Percentiles rank a stretch among this genome's conserved stretches.
Evolutionary conservation across 148 eudicot genomes (phyloP).

Genomic region (Fagopyrum tataricum): DNA sequence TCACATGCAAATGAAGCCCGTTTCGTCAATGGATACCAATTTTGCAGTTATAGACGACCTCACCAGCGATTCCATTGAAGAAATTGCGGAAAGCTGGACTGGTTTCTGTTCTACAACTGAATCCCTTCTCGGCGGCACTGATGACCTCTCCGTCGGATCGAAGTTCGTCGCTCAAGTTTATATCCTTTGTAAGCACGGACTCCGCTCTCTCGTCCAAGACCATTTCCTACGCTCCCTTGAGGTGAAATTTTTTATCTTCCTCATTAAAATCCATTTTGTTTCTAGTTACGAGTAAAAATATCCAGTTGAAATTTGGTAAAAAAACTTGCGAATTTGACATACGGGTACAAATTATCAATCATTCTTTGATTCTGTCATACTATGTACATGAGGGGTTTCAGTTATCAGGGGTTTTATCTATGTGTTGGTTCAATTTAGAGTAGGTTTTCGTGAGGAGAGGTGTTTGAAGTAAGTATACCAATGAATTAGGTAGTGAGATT

Average conservation of each 20-base stretch:
- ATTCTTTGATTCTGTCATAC: neutral
- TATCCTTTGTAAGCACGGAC: slow-evolving; percentile 46
- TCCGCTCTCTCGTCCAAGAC: slow-evolving; percentile 42
- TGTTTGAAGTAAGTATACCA: neutral
- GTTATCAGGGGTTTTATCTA: neutral
- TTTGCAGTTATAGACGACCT: slow-evolving; percentile 46
- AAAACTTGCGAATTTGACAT: neutral
- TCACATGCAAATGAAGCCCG: slow-evolving; percentile 17
- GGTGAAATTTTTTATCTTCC: slow-evolving; percentile 26
- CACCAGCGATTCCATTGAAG: slow-evolving; percentile 28
- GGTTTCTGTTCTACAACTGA: slow-evolving; percentile 52
- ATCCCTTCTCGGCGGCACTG: slow-evolving; percentile 35
- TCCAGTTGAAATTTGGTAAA: neutral
- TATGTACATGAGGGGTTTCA: neutral
- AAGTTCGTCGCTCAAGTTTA: slow-evolving; percentile 35
- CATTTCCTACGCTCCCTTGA: slow-evolving; percentile 62
- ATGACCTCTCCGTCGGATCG: slow-evolving; percentile 30
- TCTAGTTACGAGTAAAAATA: neutral
- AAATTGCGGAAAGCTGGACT: slow-evolving; percentile 54
- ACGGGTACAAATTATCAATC: neutral
- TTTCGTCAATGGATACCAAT: slow-evolving; percentile 34
- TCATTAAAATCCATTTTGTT: neutral
- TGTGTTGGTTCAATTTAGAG: neutral
- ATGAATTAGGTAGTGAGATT: neutral
- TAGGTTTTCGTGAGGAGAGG: neutral